A percentile compares a stretch with the other conserved stretches of the same genome.
These are phyloP conservation scores for Calonectria pteridis DNA, from an alignment of 2,329 filamentous ascomycete genomes.

Conservation along the genomic window DNA sequence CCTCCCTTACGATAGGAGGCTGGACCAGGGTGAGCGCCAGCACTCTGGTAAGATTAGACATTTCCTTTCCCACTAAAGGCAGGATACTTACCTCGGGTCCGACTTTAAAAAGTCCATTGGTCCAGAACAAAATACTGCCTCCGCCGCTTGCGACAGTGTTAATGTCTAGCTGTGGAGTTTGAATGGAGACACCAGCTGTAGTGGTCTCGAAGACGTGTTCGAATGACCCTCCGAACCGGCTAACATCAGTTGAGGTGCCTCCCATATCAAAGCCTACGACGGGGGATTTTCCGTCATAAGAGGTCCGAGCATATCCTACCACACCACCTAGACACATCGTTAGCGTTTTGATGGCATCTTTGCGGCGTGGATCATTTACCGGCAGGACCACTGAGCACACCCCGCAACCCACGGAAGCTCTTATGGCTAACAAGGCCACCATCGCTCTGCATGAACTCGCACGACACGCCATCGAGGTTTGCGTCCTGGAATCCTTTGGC, in stretches of 20 bases:
- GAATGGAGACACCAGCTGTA: slow-evolving; percentile 77
- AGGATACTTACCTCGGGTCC: slow-evolving; percentile 64
- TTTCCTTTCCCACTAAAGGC: background rate
- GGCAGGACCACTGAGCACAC: slow-evolving; percentile 39
- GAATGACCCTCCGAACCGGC: slow-evolving; percentile 75
- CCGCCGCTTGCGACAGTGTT: slow-evolving; percentile 72
- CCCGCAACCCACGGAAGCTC: slow-evolving; percentile 39
- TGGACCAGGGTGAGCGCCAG: slow-evolving; percentile 77
- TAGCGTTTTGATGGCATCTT: background rate
- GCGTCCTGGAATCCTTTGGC: slow-evolving; percentile 32
- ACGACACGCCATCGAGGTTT: slow-evolving; percentile 28
- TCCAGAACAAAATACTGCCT: slow-evolving; percentile 71
- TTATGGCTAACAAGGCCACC: slow-evolving; percentile 42
- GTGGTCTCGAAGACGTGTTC: slow-evolving; percentile 82
- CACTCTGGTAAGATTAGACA: slow-evolving; percentile 56
- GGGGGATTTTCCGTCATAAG: slow-evolving; percentile 33
- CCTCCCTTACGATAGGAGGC: slow-evolving; percentile 78
- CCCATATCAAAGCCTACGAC: slow-evolving; percentile 51
- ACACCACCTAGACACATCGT: slow-evolving; percentile 10
- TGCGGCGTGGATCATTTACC: slow-evolving; percentile 23
- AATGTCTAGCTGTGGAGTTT: slow-evolving; percentile 79
- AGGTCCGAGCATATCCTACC: slow-evolving; percentile 30
- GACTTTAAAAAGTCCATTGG: slow-evolving; percentile 77
- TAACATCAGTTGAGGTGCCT: slow-evolving; percentile 80
- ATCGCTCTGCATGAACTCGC: slow-evolving; percentile 40